Conservation (phyloP, 2,329 filamentous ascomycete species). For the Xylariaceae sp. region DNA sequence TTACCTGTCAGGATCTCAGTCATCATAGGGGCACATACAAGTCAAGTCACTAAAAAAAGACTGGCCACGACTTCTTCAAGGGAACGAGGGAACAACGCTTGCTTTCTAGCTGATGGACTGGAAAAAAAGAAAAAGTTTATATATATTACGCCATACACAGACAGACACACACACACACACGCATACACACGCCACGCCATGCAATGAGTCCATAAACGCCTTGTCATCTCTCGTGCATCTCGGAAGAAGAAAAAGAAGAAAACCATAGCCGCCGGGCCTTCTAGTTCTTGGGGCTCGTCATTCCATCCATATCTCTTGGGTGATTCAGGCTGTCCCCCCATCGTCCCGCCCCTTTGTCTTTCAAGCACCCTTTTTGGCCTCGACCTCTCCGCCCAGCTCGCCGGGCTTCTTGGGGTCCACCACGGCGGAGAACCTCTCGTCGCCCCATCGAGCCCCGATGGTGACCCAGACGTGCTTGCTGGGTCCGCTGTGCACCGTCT, state of each 20-base stretch:
- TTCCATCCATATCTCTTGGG: neutral
- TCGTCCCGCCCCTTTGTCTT: neutral
- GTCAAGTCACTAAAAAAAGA: no score
- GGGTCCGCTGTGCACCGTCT: conserved; percentile 55
- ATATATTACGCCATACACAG: conserved; percentile 17
- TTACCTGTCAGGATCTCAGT: no score
- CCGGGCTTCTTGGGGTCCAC: conserved; percentile 58
- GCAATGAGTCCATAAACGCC: conserved; percentile 28
- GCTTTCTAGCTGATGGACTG: neutral
- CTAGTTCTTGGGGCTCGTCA: neutral
- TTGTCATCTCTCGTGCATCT: conserved; percentile 22
- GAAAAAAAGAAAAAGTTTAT: conserved; percentile 2
- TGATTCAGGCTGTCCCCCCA: no score
- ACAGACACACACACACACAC: neutral
- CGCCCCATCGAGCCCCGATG: conserved; percentile 65
- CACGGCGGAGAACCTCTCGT: conserved; percentile 56
- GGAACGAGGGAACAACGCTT: no score
- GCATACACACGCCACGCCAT: conserved; percentile 20
- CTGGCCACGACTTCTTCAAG: no score
- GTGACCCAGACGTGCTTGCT: conserved; percentile 71
- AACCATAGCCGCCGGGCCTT: neutral
- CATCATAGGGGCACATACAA: no score
- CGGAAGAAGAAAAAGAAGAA: neutral
- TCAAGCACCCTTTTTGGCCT: conserved; percentile 40
- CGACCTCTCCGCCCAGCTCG: conserved; percentile 58